These are phyloP conservation scores for Colletotrichum higginsianum DNA, from an alignment of 2,329 filamentous ascomycete genomes.

Conservation along the genomic window DNA sequence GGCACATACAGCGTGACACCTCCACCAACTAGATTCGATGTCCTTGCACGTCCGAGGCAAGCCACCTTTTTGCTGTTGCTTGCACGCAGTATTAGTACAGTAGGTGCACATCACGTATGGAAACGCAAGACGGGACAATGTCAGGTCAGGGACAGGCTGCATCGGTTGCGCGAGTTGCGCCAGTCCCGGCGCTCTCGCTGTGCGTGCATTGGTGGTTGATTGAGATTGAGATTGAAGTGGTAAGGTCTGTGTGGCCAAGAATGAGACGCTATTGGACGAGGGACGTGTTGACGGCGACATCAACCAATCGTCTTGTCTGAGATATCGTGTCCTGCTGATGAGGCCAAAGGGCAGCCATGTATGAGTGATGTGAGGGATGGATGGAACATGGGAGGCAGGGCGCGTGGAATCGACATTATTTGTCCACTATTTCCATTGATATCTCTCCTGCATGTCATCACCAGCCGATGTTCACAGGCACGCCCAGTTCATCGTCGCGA, in stretches of 20 bases:
- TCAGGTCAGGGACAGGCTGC: neutral
- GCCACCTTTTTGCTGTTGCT: conserved; percentile 4
- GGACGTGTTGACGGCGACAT: conserved; percentile 8
- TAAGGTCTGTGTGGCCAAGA: conserved; percentile 23
- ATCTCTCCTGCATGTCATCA: neutral
- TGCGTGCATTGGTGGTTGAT: neutral
- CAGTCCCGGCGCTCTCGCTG: too few species aligned
- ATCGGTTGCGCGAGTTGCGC: neutral
- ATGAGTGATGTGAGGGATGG: conserved; percentile 35
- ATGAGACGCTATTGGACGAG: conserved; percentile 18
- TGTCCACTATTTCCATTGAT: neutral
- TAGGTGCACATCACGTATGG: neutral
- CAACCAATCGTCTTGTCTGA: conserved; percentile 5
- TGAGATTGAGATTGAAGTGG: neutral
- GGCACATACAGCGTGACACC: conserved; percentile 15
- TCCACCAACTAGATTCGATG: conserved; percentile 34
- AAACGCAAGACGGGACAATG: neutral
- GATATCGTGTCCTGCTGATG: conserved; percentile 7
- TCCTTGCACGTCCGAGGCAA: conserved; percentile 28
- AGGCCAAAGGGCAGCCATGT: conserved; percentile 7
- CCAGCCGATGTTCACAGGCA: neutral
- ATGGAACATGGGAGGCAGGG: conserved; percentile 26
- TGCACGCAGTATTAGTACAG: too few species aligned
- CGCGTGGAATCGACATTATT: neutral
- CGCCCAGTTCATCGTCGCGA: neutral